phyloP scores from a whole-genome alignment of 78 protist species.

The Speleostelium caveatum region DNA sequence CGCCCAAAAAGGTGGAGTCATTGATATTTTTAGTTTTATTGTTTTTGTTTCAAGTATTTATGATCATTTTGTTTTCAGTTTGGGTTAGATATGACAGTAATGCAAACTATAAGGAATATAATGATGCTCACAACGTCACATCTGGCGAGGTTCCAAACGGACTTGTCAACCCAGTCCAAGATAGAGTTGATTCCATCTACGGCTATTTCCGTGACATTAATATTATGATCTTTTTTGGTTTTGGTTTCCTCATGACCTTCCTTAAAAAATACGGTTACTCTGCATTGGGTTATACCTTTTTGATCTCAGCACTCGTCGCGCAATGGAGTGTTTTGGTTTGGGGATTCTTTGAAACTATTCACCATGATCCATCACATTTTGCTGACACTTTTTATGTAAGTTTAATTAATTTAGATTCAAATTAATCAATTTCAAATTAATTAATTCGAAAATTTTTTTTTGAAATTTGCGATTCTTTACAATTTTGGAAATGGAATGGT shows the following conservation, averaged over 20 bases:
- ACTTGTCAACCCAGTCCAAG: constrained; percentile 16
- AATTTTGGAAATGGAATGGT: no score
- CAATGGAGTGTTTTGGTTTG: constrained; percentile 85
- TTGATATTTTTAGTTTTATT: not conserved
- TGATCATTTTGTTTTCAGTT: constrained; percentile 43
- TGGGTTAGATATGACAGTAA: constrained; percentile 42
- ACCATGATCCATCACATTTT: not conserved
- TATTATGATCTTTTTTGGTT: constrained; percentile 96
- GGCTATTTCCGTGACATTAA: constrained; percentile 88
- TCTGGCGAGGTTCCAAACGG: not conserved
- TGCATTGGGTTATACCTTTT: constrained; percentile 85
- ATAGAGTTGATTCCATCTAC: constrained; percentile 33
- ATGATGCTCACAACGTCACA: not conserved
- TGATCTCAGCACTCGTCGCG: constrained; percentile 81
- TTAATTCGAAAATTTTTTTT: no score
- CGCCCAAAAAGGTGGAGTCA: not conserved
- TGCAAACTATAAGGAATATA: not conserved
- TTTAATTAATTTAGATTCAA: no score
- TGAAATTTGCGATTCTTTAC: no score
- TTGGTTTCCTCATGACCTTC: constrained; percentile 96
- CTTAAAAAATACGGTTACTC: constrained; percentile 77
- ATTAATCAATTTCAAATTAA: not conserved
- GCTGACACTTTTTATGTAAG: not conserved
- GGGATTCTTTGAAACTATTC: constrained; percentile 81
- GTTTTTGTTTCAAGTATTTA: constrained; percentile 53